Evolutionary conservation across 1,284 basidiomycete species (phyloP).

Genomic region (Leccinum griseonigrum): DNA sequence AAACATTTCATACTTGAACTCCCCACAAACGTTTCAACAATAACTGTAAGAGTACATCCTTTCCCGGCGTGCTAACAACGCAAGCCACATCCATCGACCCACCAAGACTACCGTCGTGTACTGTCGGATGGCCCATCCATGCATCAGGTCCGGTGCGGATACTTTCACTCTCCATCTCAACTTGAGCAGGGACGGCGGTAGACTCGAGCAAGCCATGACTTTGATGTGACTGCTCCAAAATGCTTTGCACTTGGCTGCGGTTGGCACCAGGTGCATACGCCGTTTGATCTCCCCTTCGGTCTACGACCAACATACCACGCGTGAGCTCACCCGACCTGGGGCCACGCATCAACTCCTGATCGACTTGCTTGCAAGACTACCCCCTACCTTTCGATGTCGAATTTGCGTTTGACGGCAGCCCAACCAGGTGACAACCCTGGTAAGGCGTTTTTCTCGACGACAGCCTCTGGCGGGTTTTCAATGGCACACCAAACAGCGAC

Average conservation of each 20-base stretch:
- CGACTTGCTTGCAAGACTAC: background rate
- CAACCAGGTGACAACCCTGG: slow-evolving; percentile 47
- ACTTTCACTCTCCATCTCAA: slow-evolving; percentile 43
- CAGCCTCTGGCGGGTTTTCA: slow-evolving; percentile 52
- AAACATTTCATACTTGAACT: background rate
- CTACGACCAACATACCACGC: slow-evolving; percentile 74
- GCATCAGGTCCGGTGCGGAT: slow-evolving; percentile 20
- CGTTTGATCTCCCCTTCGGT: slow-evolving; percentile 57
- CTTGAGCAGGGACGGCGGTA: slow-evolving; percentile 49
- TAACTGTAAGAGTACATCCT: slow-evolving; percentile 43
- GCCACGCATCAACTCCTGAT: slow-evolving; percentile 1
- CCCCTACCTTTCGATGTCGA: slow-evolving; percentile 66
- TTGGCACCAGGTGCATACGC: slow-evolving; percentile 63
- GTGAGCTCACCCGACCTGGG: slow-evolving; percentile 52
- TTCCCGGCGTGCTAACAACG: slow-evolving; percentile 57
- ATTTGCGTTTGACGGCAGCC: slow-evolving; percentile 49
- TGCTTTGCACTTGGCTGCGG: slow-evolving; percentile 57
- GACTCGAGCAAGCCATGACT: slow-evolving; percentile 45
- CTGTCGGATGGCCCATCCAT: slow-evolving; percentile 19
- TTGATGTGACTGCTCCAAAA: slow-evolving; percentile 41
- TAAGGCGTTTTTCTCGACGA: slow-evolving; percentile 21
- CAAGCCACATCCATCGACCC: slow-evolving; percentile 47
- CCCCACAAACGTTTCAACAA: slow-evolving; percentile 62
- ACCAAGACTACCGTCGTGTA: slow-evolving; percentile 20
- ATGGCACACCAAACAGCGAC: slow-evolving; percentile 81